These are phyloP conservation scores for Sclerospora graminicola DNA, from an alignment of 352 stramenopile species.

Conservation along the genomic window DNA sequence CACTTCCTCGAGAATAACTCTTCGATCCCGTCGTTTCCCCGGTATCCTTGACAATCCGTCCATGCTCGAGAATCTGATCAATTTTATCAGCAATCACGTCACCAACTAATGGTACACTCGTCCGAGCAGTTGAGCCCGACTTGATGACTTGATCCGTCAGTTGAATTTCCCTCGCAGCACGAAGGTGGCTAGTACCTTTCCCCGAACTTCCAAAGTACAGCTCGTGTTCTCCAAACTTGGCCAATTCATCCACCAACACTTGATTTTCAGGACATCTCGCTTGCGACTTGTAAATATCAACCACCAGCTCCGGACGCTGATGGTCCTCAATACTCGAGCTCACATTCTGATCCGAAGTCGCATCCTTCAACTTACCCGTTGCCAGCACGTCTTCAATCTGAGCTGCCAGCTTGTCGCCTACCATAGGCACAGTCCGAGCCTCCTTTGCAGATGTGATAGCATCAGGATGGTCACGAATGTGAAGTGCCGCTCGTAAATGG, in stretches of 20 bases:
- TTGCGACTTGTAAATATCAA: constrained; percentile 30
- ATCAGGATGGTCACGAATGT: constrained; percentile 42
- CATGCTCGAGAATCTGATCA: constrained; percentile 60
- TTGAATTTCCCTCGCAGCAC: constrained; percentile 53
- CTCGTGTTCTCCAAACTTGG: constrained; percentile 61
- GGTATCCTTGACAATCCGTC: constrained; percentile 45
- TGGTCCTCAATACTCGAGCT: constrained; percentile 30
- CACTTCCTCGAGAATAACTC: constrained; percentile 23
- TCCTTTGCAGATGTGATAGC: constrained; percentile 36
- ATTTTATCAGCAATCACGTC: constrained; percentile 73
- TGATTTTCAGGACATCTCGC: constrained; percentile 54
- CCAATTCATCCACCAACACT: constrained; percentile 45
- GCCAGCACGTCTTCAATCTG: constrained; percentile 54
- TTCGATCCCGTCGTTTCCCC: constrained; percentile 7
- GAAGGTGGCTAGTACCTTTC: constrained; percentile 60
- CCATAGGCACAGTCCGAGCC: constrained; percentile 29
- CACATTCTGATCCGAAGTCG: constrained; percentile 34
- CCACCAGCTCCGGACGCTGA: constrained; percentile 31
- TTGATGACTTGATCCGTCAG: constrained; percentile 36
- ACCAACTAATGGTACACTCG: constrained; percentile 42
- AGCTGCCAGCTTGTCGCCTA: constrained; percentile 43
- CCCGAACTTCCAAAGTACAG: constrained; percentile 59
- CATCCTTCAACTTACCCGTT: constrained; percentile 43
- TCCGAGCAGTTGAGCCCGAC: constrained; percentile 34
- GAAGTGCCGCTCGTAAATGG: constrained; percentile 50